Evolutionary conservation across 2,329 filamentous ascomycete species (phyloP), one percentile per base, ranked within the genome.

Genomic region (Nothopassalora personata): DNA sequence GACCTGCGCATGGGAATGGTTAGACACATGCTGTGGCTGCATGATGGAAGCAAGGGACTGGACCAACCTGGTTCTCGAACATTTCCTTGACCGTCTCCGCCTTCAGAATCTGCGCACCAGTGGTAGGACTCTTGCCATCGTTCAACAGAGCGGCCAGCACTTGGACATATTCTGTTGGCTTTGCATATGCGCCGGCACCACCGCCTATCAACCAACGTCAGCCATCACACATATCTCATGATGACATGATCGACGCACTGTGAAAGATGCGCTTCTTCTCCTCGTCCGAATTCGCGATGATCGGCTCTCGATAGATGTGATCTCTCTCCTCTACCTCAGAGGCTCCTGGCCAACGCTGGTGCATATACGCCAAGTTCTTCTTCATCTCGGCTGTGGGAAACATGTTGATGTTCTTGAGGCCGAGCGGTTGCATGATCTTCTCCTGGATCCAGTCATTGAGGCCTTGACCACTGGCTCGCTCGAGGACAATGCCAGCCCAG

Each of bases 141-240:
- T 90, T 90, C 28, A 89, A 73, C 1, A 90, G 73, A 0, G 80
- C 77, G 0, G 83, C 79, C 3, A 90, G 77, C 23, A 89, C 78
- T 83, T 84, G 79, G 57, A 77, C 76, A 65, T 86, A 89, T 49
- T 89, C 85, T 8, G 77, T 76, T 0, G 85, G 84, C 60, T 73
- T 75, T 2, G 83, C 81, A 66, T 83, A 89, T 51, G 82, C 75
- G 2, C 86, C 86, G 3, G 79, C 85, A 4, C 86, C 86, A 5
- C 83, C 86, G 47, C 46, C 46, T 51, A 19, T 34, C 15, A 7
- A 7, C 4, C 39, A 23, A 43, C 30, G 30, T 31, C 23, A 34
- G 27, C 49, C 9, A 19, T 51, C 47, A 49, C 30, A 8, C 30
- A 19, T 18, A 15, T n/a, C 27, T 15, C 18, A 28, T 5, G 27